Evolutionary conservation across 73 alveolate genomes (phyloP), one percentile per base, ranked within the genome.

Genomic region (Uronychia binucleata): DNA sequence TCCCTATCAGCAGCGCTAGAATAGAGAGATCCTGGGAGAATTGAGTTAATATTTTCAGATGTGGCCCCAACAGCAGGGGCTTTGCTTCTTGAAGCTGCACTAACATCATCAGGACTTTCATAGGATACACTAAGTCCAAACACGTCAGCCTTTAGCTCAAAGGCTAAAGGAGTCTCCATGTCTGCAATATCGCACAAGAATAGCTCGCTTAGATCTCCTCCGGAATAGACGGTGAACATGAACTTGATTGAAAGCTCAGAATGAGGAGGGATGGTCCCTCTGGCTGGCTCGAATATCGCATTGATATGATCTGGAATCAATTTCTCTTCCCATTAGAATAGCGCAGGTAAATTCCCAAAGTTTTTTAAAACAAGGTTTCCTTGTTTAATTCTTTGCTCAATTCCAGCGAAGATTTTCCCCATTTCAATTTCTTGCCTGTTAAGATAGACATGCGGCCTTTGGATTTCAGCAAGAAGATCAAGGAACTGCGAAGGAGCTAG

Each of bases 261-360:
- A 82, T 91, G 90, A 26, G 98, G 98, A 25, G 93, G 92, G 0
- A 94, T 86, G 19, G 84, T 87, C 30, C 98, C 98, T 74, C 94
- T 79, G 0, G 88, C 91, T 0, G 98, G 98, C 34, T 91, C 96
- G 78, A 94, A 94, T 57, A 88, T 86, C 5, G 90, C 94, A 29
- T 86, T 80, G 34, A 91, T 78, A 57, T 86, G 86, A 8, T 94
- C 98, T 59, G 92, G 82, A 30, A 74, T 86, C 57, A 77, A 58
- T 32, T 81, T 82, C 74, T 86, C 93, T 60, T 81, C 93, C 98
- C 98, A 94, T 74, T 91, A 87, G 88, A 94, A 94, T 78, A 80
- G 79, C 19, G 96, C 93, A 60, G 96, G 94, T 34, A 94, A 29
- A 58, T 94, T 94, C 19, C 98, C 98, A 59, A 86, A 88, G 67